phyloP scores from a whole-genome alignment of 164 flowering plant genomes.

The Piper betle region DNA sequence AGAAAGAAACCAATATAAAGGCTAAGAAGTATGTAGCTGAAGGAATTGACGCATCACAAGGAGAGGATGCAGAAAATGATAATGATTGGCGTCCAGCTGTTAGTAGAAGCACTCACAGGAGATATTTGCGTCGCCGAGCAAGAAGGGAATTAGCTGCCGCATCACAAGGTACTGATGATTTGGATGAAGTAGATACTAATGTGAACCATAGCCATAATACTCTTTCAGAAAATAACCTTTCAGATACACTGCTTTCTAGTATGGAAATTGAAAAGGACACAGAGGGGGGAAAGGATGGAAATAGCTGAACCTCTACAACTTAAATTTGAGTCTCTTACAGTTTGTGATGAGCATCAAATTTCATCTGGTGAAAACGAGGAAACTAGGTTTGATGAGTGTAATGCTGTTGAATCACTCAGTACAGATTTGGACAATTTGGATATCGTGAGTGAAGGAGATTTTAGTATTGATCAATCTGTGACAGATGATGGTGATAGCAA shows the following conservation, averaged over 20 bases:
- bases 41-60: slow-evolving; percentile 89
- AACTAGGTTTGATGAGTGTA: slow-evolving; percentile 13
- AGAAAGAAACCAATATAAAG: slow-evolving; percentile 53
- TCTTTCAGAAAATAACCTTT: not conserved
- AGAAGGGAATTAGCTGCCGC: slow-evolving; percentile 46
- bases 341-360: slow-evolving; percentile 4
- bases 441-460: slow-evolving; percentile 33
- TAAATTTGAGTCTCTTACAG: slow-evolving; percentile 30
- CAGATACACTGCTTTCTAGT: not conserved
- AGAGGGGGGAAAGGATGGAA: slow-evolving; percentile 10
- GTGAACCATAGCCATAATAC: not conserved
- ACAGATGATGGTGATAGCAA: slow-evolving; percentile 62
- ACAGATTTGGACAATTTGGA: slow-evolving; percentile 35
- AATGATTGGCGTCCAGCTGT: slow-evolving; percentile 85
- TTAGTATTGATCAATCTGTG: slow-evolving; percentile 32
- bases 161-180: slow-evolving; percentile 25
- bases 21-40: slow-evolving; percentile 78
- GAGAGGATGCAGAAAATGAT: slow-evolving; percentile 47
- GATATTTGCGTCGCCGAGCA: slow-evolving; percentile 67
- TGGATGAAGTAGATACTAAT: slow-evolving; percentile 9
- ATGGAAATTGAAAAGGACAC: slow-evolving; percentile 11
- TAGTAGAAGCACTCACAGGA: slow-evolving; percentile 79
- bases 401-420: slow-evolving; percentile 14
- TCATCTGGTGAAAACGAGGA: slow-evolving; percentile 3
- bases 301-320: slow-evolving; percentile 41